Evolutionary conservation across 352 stramenopile genomes (phyloP).

Genomic region (Phytopythium aichiense): DNA sequence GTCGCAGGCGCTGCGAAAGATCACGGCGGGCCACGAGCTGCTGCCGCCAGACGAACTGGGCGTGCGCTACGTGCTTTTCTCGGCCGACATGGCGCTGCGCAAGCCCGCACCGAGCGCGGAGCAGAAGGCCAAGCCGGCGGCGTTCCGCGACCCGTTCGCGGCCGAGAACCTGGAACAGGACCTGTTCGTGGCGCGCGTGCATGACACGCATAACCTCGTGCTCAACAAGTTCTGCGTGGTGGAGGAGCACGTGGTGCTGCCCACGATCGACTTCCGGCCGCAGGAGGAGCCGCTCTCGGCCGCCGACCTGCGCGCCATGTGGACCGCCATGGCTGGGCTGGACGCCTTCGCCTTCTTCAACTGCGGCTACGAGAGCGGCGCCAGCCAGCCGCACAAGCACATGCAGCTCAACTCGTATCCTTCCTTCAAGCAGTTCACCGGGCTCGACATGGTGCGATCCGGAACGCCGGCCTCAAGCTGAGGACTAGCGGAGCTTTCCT

Average conservation of each 20-base stretch:
- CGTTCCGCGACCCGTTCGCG: slow-evolving; percentile 69
- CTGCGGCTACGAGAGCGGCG: slow-evolving; percentile 76
- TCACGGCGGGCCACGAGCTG: slow-evolving; percentile 50
- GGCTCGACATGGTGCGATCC: slow-evolving; percentile 43
- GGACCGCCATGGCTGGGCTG: slow-evolving; percentile 62
- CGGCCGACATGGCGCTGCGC: slow-evolving; percentile 24
- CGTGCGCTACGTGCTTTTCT: slow-evolving; percentile 55
- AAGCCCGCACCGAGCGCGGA: slow-evolving; percentile 29
- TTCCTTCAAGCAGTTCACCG: slow-evolving; percentile 59
- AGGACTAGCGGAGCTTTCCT: not conserved
- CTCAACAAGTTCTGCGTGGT: slow-evolving; percentile 84
- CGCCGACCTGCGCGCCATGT: slow-evolving; percentile 63
- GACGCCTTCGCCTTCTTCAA: slow-evolving; percentile 85
- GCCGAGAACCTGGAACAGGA: slow-evolving; percentile 69
- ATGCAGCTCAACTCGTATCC: slow-evolving; percentile 85
- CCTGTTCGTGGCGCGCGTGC: slow-evolving; percentile 55
- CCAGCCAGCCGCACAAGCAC: slow-evolving; percentile 85
- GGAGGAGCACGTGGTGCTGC: slow-evolving; percentile 74
- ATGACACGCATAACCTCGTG: slow-evolving; percentile 74
- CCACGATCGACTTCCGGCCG: slow-evolving; percentile 64
- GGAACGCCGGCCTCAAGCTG: not conserved
- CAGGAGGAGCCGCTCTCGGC: slow-evolving; percentile 51
- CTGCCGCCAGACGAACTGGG: slow-evolving; percentile 30
- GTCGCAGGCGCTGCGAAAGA: slow-evolving; percentile 58
- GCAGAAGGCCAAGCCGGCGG: slow-evolving; percentile 10